Base-by-base conservation (phyloP, 2,329 filamentous ascomycete genomes). In the Corynespora cassiicola region DNA sequence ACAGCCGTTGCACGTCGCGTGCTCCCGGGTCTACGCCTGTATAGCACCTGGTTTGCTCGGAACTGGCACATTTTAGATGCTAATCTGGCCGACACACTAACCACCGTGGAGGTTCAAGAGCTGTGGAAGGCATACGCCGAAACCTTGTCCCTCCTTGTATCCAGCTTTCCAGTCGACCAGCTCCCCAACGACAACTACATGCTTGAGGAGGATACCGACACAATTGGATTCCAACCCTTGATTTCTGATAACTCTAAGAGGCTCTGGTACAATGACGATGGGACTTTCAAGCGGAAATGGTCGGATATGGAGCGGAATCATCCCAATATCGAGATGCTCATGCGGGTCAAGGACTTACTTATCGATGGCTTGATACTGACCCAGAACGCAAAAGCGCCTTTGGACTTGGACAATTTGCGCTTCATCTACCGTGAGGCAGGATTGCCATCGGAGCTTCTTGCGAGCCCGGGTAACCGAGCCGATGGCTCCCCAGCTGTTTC, bases 111-210 rank as follows among this genome's bases (percentile, higher is more conserved):
- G 42, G 78, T 84, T 23, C 76, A 78, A 43, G 76, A 81, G 42
- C 74, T 87, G 45, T 87, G 84, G 84, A 81, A 79, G 47, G 77
- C 78, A 1, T 87, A 87, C 54, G 80, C 82, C n/a, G 76, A 75
- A 25, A 79, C 80, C 0, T 63, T 87, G 33, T 85, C 81, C 24
- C 69, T 81, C 9, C 66, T 87, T 18, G 76, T 76, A 7, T 76
- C 77, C 3, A 77, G 75, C 12, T 87, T 86, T 49, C 76, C 82
- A 14, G 74, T 81, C 19, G 70, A 75, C 31, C 71, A 77, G 26
- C 71, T 87, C 19, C 74, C 77, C 3, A 69, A 75, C 24, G 67
- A 85, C 18, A 70, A 75, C 9, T 87, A 88, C 58, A 72, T 88
- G 54, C 72, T 88, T 3, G 80, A 85, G 45, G 85, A 88, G 60